Evolutionary conservation across 2,329 filamentous ascomycete species (phyloP), one percentile per base, ranked within the genome.

Genomic region (Emydomyces testavorans): DNA sequence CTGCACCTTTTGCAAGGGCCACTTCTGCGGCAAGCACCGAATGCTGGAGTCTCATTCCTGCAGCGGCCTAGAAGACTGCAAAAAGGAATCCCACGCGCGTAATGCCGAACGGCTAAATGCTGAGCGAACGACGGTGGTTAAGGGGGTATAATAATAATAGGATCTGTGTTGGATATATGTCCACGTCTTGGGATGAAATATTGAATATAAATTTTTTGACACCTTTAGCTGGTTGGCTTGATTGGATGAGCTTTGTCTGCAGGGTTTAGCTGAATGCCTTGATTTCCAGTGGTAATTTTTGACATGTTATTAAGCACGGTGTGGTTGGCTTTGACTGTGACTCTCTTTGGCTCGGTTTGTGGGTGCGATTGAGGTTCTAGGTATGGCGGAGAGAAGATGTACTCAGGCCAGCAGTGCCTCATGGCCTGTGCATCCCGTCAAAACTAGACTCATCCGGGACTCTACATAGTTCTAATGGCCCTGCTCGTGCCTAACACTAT

Each of bases 21-120:
- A 93, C 65, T 96, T 86, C 74, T 98, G 92, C 70, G 86, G 86
- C 59, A 94, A 88, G 72, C 92, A 98, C 70, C 78, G 92, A 49
- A 77, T 96, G 70, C 70, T 96, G 54, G 92, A 98, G 69, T 85
- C 90, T 58, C 92, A 98, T 71, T 86, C 86, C 71, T 98, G 92
- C 72, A 80, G 78, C 54, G 88, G 88, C 34, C 74, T 98, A 49
- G 92, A 96, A 73, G 85, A 94, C 70, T 95, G 90, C 77, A 94
- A 95, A 77, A 92, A 94, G 74, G 88, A 94, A 67, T 90, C 86
- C 40, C 87, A 94, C 69, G 87, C 93, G 66, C 81, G 88, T 56
- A 98, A 98, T 66, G 85, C 87, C 51, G 84, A 88, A 56, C 89
- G 93, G 71, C 74, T 98, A 63, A 86, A 95, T 68, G 79, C 82